Conservation (phyloP, 306 rosid genomes). For the Fragaria vesca region DNA sequence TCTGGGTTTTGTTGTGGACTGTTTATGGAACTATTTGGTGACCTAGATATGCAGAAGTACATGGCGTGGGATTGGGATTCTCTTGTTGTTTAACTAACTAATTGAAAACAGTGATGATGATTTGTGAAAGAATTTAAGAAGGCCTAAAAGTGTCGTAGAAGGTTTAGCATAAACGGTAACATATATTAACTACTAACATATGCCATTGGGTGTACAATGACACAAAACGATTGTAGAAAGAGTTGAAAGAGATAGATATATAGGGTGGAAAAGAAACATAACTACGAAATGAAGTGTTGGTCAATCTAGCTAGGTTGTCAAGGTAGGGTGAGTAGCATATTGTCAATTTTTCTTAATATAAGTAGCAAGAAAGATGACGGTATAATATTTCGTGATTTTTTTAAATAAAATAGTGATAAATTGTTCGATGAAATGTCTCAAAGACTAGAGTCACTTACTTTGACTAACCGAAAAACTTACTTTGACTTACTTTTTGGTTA, state of each 20-base stretch:
- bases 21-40: background rate
- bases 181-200: background rate
- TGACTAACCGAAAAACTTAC: background rate
- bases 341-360: too few relatives aligned
- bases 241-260: background rate
- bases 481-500: background rate
- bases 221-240: background rate
- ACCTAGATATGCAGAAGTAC: background rate
- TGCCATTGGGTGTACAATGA: background rate
- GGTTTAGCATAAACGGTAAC: background rate
- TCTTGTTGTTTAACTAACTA: background rate
- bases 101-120: too few relatives aligned
- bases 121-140: background rate
- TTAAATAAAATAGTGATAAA: background rate
- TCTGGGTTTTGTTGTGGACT: background rate
- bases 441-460: background rate
- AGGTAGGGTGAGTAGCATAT: too few relatives aligned
- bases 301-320: too few relatives aligned
- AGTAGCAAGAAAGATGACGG: too few relatives aligned
- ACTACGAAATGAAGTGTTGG: background rate
- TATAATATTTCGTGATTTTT: background rate
- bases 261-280: background rate
- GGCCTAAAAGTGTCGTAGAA: background rate
- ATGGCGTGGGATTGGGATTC: background rate
- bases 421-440: background rate